Base-by-base conservation (phyloP, 2,329 filamentous ascomycete species). In the Exserohilum turcica region DNA sequence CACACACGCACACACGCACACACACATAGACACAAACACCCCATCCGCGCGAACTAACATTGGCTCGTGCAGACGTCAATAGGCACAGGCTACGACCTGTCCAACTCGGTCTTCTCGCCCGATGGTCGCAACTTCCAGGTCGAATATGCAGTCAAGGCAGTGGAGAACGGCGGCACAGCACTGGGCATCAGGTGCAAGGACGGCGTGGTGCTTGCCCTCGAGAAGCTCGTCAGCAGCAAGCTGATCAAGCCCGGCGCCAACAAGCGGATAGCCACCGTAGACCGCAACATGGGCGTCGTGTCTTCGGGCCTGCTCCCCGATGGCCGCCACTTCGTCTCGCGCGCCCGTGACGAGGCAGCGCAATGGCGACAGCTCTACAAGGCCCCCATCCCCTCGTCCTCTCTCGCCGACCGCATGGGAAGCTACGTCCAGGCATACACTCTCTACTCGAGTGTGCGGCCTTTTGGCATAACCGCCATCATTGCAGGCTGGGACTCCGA, bases 101-200 rank as follows among this genome's bases (percentile, higher is more conserved):
- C 91, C 76, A 99, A 99, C 85, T 97, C 94, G 73, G 95, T 97
- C 82, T 99, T 97, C 84, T 97, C 94, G 43, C 94, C 94, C 64
- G 94, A 99, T 80, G 94, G 94, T 74, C 90, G 94, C 69, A 99
- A 99, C 79, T 99, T 99, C 79, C 94, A 85, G 83, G 86, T 88
- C 77, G 94, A 99, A 84, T 99, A 99, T 77, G 94, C 94, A 65
- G 89, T 95, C 68, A 99, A 99, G 83, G 94, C 94, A 51, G 94
- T 99, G 60, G 94, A 99, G 81, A 97, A 95, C 72, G 94, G 93
- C 64, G 93, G 94, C 72, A 99, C 94, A 49, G 92, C 92, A 48
- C 86, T 99, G 76, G 94, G 94, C 67, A 96, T 99, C 78, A 86
- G 92, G 76, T 96, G 92, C 84, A 96, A 96, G 80, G 92, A 97